Conservation (phyloP, 768 basidiomycete genomes). For the Podaxis sp. region DNA sequence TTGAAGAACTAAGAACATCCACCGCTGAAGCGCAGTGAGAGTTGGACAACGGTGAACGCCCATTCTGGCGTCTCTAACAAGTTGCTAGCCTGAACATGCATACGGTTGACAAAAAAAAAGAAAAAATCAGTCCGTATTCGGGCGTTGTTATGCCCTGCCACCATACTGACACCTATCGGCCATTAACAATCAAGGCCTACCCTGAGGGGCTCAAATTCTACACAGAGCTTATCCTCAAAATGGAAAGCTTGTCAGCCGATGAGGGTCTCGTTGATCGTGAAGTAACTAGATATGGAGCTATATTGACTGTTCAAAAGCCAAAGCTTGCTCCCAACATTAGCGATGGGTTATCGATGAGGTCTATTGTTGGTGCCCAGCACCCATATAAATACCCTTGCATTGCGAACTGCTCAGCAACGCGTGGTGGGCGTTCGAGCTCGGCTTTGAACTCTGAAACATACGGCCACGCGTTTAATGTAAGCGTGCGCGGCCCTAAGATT, state of each 20-base stretch:
- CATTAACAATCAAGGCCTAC: constrained; percentile 18
- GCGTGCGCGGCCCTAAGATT: no score
- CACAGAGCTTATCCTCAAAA: constrained; percentile 10
- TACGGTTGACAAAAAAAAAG: constrained; percentile 24
- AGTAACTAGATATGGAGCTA: neutral
- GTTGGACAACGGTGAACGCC: constrained; percentile 19
- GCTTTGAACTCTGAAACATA: no score
- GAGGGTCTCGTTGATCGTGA: neutral
- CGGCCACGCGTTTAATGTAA: no score
- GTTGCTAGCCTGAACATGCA: constrained; percentile 19
- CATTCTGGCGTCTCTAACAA: neutral
- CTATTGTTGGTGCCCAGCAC: no score
- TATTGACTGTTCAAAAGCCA: no score
- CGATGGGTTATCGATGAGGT: no score
- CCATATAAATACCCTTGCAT: no score
- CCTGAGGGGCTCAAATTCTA: constrained; percentile 25
- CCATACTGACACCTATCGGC: neutral
- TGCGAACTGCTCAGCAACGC: no score
- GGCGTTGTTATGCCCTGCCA: neutral
- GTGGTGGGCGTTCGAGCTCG: no score
- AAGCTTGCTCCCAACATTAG: no score
- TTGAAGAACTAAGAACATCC: constrained; percentile 19
- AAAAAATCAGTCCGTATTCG: constrained; percentile 22
- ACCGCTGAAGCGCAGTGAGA: constrained; percentile 25
- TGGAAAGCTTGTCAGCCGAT: neutral